Evolutionary conservation across 1,139 yeast species (phyloP).

Genomic region (Yamadazyma oceani): DNA sequence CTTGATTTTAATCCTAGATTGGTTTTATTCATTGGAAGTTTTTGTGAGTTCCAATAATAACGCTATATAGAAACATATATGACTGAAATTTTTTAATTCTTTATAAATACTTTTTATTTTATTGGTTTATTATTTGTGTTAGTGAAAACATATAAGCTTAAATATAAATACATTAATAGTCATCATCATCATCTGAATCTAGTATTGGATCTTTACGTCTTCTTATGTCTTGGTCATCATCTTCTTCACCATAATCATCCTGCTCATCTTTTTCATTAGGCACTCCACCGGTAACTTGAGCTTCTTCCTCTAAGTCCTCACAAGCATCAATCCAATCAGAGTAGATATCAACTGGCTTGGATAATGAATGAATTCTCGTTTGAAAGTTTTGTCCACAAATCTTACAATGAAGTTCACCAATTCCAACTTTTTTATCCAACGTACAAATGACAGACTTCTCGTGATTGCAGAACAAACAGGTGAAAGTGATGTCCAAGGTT

Average conservation of each 20-base stretch:
- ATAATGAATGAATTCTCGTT: constrained; percentile 76
- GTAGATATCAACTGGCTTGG: constrained; percentile 91
- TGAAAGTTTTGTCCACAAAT: constrained; percentile 95
- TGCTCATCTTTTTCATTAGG: constrained; percentile 22
- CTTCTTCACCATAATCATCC: constrained; percentile 27
- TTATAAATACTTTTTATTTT: neutral
- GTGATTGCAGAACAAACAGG: constrained; percentile 94
- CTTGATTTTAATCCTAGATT: no score
- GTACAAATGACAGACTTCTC: constrained; percentile 89
- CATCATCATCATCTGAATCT: constrained; percentile 33
- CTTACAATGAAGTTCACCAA: constrained; percentile 86
- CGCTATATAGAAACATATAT: no score
- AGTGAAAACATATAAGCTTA: no score
- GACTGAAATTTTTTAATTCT: no score
- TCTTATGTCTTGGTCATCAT: constrained; percentile 23
- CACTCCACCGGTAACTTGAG: constrained; percentile 18
- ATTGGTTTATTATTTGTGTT: neutral
- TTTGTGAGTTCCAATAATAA: no score
- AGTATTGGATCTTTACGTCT: constrained; percentile 18
- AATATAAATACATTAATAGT: constrained; percentile 9
- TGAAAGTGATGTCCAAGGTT: constrained; percentile 79
- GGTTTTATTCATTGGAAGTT: no score
- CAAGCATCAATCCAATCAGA: constrained; percentile 99
- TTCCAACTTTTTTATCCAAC: constrained; percentile 80
- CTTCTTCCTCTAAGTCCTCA: constrained; percentile 85